These are phyloP conservation scores for Veloporphyrellus conicus DNA, from an alignment of 1,284 basidiomycete species.

Conservation along the genomic window DNA sequence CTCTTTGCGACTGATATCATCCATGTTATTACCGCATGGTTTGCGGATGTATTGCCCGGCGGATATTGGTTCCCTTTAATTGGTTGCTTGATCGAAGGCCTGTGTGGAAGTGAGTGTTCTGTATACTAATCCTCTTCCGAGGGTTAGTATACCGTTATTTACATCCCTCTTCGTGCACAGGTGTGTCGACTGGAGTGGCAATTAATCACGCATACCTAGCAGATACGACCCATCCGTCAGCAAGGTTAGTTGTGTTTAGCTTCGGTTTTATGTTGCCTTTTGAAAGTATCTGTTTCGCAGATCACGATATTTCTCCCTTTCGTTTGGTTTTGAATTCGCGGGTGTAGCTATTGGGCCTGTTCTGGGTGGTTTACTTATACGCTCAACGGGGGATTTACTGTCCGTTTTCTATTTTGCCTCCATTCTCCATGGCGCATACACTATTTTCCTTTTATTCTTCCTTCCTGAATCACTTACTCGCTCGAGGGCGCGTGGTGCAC, in stretches of 20 bases:
- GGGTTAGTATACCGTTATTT: not conserved
- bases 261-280: not conserved
- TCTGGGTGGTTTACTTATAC: slow-evolving; percentile 64
- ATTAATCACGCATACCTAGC: slow-evolving; percentile 24
- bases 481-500: slow-evolving; percentile 21
- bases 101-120: slow-evolving; percentile 62
- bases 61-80: slow-evolving; percentile 81
- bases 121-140: not conserved
- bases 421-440: slow-evolving; percentile 46
- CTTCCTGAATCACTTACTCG: slow-evolving; percentile 73
- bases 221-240: slow-evolving; percentile 25
- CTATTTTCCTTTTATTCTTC: slow-evolving; percentile 51
- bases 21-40: slow-evolving; percentile 64
- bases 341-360: slow-evolving; percentile 74
- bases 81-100: slow-evolving; percentile 71
- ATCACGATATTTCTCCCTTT: slow-evolving; percentile 60
- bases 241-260: slow-evolving; percentile 20
- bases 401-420: slow-evolving; percentile 69
- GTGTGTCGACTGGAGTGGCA: slow-evolving; percentile 20
- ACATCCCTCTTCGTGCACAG: slow-evolving; percentile 10
- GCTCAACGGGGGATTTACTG: slow-evolving; percentile 51
- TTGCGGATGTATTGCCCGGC: slow-evolving; percentile 61
- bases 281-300: slow-evolving; percentile 27
- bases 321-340: slow-evolving; percentile 56
- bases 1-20: slow-evolving; percentile 61